Base-by-base conservation (phyloP, 495 filamentous ascomycete species). In the Hapsidospora chrysogenum region DNA sequence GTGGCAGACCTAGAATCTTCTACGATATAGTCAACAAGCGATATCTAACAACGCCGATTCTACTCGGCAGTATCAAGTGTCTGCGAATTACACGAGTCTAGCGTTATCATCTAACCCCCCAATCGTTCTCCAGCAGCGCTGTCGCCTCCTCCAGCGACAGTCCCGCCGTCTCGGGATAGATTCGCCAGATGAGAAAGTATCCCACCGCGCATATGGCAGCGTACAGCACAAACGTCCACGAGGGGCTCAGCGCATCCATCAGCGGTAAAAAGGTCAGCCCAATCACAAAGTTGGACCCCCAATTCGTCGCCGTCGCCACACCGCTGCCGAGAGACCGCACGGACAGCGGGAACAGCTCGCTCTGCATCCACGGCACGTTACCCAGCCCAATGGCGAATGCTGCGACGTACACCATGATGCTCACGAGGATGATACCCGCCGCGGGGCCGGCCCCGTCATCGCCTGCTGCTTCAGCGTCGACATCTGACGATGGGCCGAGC, bases 351-450 rank as follows among this genome's bases (percentile, higher is more conserved):
- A 95, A 93, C 11, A 95, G 70, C 58, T 95, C 86, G 42, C 72
- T 77, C 51, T 92, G 84, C 60, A 87, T 84, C 86, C 86, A 95
- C 1, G 86, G 85, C 2, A 95, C 81, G 39, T 83, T 85, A 3
- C 86, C 86, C 3, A 95, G 64, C n/a, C 86, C 86, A 6, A 83
- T 60, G 8, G 86, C 85, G 47, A 89, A 95, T 0, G 73, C 72
- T 34, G 79, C 76, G 1, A 87, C 84, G 50, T 87, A 95, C n/a
- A 82, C 34, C 44, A 80, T 76, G 48, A 93, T 70, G 40, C 74
- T 76, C 16, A 69, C 41, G 18, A 92, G 55, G 36, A 95, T 76
- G 13, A 72, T 40, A 23, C 72, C 21, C 0, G 66, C 58, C 10
- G 66, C 56, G 23, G 20, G 20, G 52, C 48, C 11, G 47, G 51